Evolutionary conservation across 768 basidiomycete species (phyloP).

Genomic region (Amanita thiersii): DNA sequence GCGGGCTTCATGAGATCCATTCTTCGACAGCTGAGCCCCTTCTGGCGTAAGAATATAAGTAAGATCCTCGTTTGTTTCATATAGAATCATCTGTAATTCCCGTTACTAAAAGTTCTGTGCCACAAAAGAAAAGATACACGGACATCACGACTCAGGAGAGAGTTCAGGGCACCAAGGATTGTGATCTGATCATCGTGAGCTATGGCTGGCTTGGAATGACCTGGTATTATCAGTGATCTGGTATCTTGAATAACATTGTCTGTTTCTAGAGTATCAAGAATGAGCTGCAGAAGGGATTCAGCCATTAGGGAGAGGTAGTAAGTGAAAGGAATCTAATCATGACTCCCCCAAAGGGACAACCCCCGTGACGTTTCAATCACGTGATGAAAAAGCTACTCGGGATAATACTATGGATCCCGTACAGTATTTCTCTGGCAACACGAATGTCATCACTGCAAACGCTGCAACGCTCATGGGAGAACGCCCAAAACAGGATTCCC

Average conservation of each 20-base stretch:
- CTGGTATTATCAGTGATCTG: conserved; percentile 58
- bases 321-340: conserved; percentile 11
- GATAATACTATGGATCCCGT: too few species aligned
- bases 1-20: conserved; percentile 92
- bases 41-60: conserved; percentile 75
- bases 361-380: conserved; percentile 15
- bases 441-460: conserved; percentile 16
- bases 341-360: conserved; percentile 8
- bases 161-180: conserved; percentile 89
- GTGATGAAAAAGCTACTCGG: conserved; percentile 9
- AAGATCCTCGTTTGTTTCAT: conserved; percentile 68
- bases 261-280: conserved; percentile 65
- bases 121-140: conserved; percentile 17
- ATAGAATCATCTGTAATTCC: conserved; percentile 66
- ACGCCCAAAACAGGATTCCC: conserved; percentile 46
- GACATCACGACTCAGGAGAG: conserved; percentile 79
- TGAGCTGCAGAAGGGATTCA: conserved; percentile 70
- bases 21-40: conserved; percentile 65
- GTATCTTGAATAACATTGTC: conserved; percentile 57
- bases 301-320: conserved; percentile 54
- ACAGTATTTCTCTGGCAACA: too few species aligned
- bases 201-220: conserved; percentile 44
- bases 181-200: conserved; percentile 74
- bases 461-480: conserved; percentile 62
- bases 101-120: conserved; percentile 10